These are phyloP conservation scores for Phytophthora macrochlamydospora DNA, from an alignment of 352 stramenopile genomes.

Conservation along the genomic window DNA sequence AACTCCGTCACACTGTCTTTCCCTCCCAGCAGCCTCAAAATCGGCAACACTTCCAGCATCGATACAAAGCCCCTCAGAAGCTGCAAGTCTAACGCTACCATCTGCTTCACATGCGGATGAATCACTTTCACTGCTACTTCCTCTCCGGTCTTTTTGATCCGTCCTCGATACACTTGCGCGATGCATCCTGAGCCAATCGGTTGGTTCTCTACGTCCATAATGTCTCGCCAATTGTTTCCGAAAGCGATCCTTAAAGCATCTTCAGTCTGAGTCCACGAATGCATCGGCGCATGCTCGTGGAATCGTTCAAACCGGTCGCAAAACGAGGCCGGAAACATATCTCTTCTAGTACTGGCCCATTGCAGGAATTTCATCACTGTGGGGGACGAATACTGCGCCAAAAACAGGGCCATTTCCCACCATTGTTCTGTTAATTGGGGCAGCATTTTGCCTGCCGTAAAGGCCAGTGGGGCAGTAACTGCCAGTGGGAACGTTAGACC, in stretches of 20 bases:
- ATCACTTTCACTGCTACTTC: slow-evolving; percentile 93
- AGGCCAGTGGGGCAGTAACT: slow-evolving; percentile 45
- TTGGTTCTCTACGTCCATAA: slow-evolving; percentile 56
- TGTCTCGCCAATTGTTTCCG: slow-evolving; percentile 75
- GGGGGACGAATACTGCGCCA: slow-evolving; percentile 79
- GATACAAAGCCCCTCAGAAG: slow-evolving; percentile 68
- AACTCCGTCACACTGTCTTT: slow-evolving; percentile 89
- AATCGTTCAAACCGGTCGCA: slow-evolving; percentile 92
- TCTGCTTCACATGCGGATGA: slow-evolving; percentile 88
- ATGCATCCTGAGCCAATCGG: slow-evolving; percentile 94
- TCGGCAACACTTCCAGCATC: slow-evolving; percentile 66
- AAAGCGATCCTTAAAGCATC: slow-evolving; percentile 83
- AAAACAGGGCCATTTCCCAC: slow-evolving; percentile 72
- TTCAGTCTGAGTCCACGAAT: slow-evolving; percentile 91
- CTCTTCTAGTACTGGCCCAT: slow-evolving; percentile 94
- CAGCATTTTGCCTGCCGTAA: slow-evolving; percentile 21
- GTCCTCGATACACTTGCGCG: slow-evolving; percentile 94
- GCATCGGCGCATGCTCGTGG: slow-evolving; percentile 86
- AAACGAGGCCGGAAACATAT: slow-evolving; percentile 92
- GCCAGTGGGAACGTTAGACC: slow-evolving; percentile 54
- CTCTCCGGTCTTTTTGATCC: slow-evolving; percentile 61
- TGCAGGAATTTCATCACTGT: slow-evolving; percentile 96
- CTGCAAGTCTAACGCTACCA: slow-evolving; percentile 91
- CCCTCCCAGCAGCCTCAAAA: slow-evolving; percentile 72
- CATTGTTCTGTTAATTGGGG: slow-evolving; percentile 49